Evolutionary conservation across 2,329 filamentous ascomycete species (phyloP), one percentile per base, ranked within the genome.

Genomic region (Neofusicoccum kwambonambiense): DNA sequence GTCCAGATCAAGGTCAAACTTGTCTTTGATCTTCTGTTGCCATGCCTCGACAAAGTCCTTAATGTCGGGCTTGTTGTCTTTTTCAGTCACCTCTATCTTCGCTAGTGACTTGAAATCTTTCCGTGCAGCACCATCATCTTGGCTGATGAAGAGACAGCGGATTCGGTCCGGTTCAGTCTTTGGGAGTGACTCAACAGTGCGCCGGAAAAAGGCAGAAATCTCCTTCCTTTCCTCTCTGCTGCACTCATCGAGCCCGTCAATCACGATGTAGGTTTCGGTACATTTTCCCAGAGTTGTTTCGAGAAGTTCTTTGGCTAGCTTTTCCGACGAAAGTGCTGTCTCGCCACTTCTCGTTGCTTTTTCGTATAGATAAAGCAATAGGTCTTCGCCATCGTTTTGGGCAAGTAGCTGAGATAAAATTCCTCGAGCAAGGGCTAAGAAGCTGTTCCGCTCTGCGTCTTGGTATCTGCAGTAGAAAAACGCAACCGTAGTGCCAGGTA

Each of bases 241-340:
- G 58, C 78, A 80, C 64, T 82, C 80, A 56, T 82, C 80, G 13
- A 82, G 66, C 0, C 81, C 80, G 66, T 83, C 81, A n/a, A 83
- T 70, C 6, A 83, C 66, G 39, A 82, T 72, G 67, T 77, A 80
- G 9, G 76, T 68, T 1, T 69, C 70, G 9, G 64, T 37, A 41
- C 64, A 70, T 34, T 67, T 68, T 2, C 77, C 69, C 12, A 74
- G 71, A 19, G 75, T 74, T 0, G 73, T 62, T 1, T 73, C 69
- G 2, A 81, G 67, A 3, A 81, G 70, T 0, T 72, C 63, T 22
- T 72, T 66, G 19, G 76, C 72, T 0, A 68, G 66, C 1, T 65
- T 65, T 0, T 67, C 65, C 4, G 71, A 70, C 2, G 64, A 67
- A 4, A 79, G 69, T 5, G 70, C 69, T 3, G 69, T 64, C 39